Evolutionary conservation across 148 eudicot genomes (phyloP), one percentile per base, ranked within the genome.

Genomic region (Camellia sinensis): DNA sequence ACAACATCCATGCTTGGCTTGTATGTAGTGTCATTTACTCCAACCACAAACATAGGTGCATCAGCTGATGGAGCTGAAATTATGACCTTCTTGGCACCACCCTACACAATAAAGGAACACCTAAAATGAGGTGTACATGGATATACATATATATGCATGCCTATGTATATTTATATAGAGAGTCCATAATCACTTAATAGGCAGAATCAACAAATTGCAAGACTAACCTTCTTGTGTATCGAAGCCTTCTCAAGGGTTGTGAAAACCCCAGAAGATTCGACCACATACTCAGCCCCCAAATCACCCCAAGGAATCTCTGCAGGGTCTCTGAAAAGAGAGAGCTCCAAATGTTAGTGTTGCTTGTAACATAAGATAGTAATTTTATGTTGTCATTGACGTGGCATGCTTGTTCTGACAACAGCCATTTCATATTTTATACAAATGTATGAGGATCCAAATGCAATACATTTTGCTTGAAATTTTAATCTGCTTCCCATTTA

Each of bases 11-110:
- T 95, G 90, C 82, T 89, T 64, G 94, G 87, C 80, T 93, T 95
- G 86, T 95, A 95, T 53, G 94, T 87, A 62, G 70, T 84, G 86
- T 95, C 97, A 74, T 95, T 95, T 66, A 95, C 97, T 57, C 98
- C 98, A 44, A 95, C 92, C 72, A 95, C 98, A 81, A 95, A 95
- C 98, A 93, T 95, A 64, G 98, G 98, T 41, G 97, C 98, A 86
- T 95, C 97, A 50, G 97, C 92, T 79, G 98, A 95, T 69, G 98
- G 97, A 83, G 97, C 97, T 21, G 98, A 93, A 73, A 95, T 93
- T 48, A 95, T 89, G 48, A 95, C 97, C 87, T 95, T 95, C 83
- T 86, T 92, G 74, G 98, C 98, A 83, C 98, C 98, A 74, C 98
- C 98, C 98, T 95, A 86, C 85, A 89, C 44, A 79, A 73, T 12